These are phyloP conservation scores for Pyricularia sp. DNA, from an alignment of 2,329 filamentous ascomycete genomes.

Conservation along the genomic window DNA sequence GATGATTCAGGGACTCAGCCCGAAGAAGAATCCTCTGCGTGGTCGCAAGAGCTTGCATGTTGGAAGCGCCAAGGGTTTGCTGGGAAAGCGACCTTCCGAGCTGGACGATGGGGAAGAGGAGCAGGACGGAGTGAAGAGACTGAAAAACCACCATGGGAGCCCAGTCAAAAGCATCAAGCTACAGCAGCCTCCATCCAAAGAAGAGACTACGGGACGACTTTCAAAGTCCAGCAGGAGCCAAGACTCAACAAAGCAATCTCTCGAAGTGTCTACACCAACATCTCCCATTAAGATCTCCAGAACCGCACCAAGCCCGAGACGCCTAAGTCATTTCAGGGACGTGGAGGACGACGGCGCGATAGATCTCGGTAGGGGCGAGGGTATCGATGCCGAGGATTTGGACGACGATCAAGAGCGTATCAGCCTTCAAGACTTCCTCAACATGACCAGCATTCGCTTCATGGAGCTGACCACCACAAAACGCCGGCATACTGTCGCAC, in stretches of 20 bases:
- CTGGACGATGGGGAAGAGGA: conserved; percentile 57
- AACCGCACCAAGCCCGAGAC: conserved; percentile 44
- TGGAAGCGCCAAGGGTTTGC: conserved; percentile 61
- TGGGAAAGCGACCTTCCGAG: conserved; percentile 66
- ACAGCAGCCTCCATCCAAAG: conserved; percentile 58
- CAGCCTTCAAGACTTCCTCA: conserved; percentile 83
- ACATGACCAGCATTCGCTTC: conserved; percentile 93
- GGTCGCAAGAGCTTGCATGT: conserved; percentile 70
- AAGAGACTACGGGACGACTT: conserved; percentile 53
- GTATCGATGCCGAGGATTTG: conserved; percentile 15
- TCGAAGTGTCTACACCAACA: conserved; percentile 28
- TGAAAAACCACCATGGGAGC: conserved; percentile 63
- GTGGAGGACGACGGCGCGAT: conserved; percentile 28
- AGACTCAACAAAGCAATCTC: conserved; percentile 17
- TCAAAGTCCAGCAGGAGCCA: conserved; percentile 16
- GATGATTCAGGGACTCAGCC: conserved; percentile 70
- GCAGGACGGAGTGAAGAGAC: conserved; percentile 53
- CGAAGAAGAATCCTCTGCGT: conserved; percentile 58
- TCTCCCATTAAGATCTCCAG: conserved; percentile 37
- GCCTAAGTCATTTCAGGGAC: conserved; percentile 45
- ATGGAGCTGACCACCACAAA: conserved; percentile 99
- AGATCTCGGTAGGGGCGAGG: not conserved
- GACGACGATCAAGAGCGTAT: conserved; percentile 53
- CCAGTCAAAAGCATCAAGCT: conserved; percentile 68
- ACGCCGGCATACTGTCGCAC: conserved; percentile 71